These are phyloP conservation scores for Phalaenopsis hybrid DNA, from an alignment of 116 monocot species.

Conservation along the genomic window DNA sequence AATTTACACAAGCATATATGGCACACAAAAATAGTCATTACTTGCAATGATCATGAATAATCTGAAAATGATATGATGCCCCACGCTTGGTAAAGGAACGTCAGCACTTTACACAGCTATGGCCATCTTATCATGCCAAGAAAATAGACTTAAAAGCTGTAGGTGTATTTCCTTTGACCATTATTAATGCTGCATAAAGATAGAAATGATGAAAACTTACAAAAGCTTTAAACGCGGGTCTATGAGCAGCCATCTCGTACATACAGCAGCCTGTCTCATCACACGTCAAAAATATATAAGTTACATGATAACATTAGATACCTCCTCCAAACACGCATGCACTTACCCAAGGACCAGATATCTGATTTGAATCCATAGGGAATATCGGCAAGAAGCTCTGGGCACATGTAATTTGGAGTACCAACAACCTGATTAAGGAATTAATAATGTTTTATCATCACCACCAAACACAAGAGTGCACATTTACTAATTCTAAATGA, in stretches of 20 bases:
- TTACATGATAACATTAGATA: neutral
- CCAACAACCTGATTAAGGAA: conserved; percentile 71
- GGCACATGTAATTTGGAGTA: conserved; percentile 99
- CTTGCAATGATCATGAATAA: neutral
- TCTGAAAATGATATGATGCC: neutral
- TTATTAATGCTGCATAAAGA: neutral
- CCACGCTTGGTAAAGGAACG: neutral
- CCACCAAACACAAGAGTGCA: neutral
- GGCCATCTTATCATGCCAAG: neutral
- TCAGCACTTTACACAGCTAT: neutral
- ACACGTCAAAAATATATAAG: no score
- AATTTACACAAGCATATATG: neutral
- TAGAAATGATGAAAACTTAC: conserved; percentile 32
- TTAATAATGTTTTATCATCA: neutral
- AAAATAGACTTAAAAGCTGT: neutral
- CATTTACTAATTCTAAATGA: neutral
- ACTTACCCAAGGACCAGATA: conserved; percentile 95
- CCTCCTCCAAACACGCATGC: neutral
- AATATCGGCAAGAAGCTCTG: conserved; percentile 96
- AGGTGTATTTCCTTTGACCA: neutral
- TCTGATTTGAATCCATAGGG: conserved; percentile 99
- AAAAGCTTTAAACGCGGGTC: conserved; percentile 99
- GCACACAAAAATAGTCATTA: neutral
- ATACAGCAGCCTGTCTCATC: conserved; percentile 75
- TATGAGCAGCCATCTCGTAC: conserved; percentile 99